phyloP scores from a whole-genome alignment of 257 asterid genomes.

The Verbascum thapsus region DNA sequence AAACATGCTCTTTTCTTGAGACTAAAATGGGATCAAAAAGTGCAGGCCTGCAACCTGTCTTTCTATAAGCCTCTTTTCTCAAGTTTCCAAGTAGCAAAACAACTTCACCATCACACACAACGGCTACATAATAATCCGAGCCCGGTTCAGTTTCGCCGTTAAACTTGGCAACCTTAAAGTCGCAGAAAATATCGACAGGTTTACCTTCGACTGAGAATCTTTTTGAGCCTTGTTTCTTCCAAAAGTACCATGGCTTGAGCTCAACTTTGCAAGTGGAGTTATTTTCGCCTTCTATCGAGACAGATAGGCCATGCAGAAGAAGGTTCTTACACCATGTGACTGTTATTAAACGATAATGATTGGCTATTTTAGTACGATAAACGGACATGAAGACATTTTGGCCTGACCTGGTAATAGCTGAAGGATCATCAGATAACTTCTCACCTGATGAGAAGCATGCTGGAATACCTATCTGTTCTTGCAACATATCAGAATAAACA shows the following conservation, averaged over 20 bases:
- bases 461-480: conserved; percentile 76
- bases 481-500: conserved; percentile 48
- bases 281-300: conserved; percentile 73
- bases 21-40: no score
- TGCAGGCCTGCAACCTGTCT: no score
- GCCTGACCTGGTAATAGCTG: conserved; percentile 69
- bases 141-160: conserved; percentile 84
- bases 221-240: conserved; percentile 92
- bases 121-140: conserved; percentile 87
- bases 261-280: conserved; percentile 77
- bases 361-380: conserved; percentile 73
- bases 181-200: conserved; percentile 75
- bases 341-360: conserved; percentile 68
- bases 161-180: conserved; percentile 72
- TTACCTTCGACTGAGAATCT: conserved; percentile 53
- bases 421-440: conserved; percentile 51
- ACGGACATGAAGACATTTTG: conserved; percentile 81
- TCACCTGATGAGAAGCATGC: conserved; percentile 78
- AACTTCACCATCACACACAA: conserved; percentile 74
- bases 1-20: no score
- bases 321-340: conserved; percentile 94
- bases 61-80: no score
- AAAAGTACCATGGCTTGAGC: conserved; percentile 92
- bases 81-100: conserved; percentile 74
- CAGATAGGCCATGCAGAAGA: conserved; percentile 85